Conservation (phyloP, 371 early-diverging fungal genomes). For the Nematocida major region DNA sequence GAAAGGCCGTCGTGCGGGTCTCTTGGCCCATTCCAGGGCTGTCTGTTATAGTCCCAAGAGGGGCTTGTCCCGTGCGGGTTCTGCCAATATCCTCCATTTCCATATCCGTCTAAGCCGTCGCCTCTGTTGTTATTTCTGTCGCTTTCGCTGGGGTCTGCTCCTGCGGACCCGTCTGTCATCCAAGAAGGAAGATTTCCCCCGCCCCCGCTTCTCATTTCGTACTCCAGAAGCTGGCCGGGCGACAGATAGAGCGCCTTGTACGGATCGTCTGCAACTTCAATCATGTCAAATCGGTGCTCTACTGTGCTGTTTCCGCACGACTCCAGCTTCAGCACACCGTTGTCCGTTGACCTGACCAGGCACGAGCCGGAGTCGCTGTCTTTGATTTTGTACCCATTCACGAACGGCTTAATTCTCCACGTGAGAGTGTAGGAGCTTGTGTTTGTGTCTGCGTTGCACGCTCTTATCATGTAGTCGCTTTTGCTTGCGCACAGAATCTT, state of each 20-base stretch:
- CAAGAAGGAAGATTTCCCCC: not conserved
- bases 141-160: not conserved
- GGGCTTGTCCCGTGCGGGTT: not conserved
- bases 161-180: not conserved
- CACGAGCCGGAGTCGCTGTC: conserved; percentile 14
- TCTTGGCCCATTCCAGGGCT: not conserved
- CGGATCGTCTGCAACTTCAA: conserved; percentile 41
- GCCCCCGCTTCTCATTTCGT: conserved; percentile 1
- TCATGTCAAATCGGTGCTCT: conserved; percentile 40
- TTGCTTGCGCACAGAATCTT: not conserved
- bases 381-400: conserved; percentile 37
- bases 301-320: not conserved
- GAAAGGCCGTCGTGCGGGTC: not conserved
- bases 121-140: not conserved
- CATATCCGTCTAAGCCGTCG: not conserved
- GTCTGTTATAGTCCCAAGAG: not conserved
- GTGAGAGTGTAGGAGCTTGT: not conserved
- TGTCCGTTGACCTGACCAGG: not conserved
- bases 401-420: conserved; percentile 35
- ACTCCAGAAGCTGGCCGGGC: not conserved
- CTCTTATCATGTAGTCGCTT: not conserved
- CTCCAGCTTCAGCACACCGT: conserved; percentile 3
- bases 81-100: not conserved
- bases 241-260: conserved; percentile 36
- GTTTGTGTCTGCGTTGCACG: conserved; percentile 2